phyloP scores from a whole-genome alignment of 1,284 basidiomycete genomes.

The Pascua sp. region DNA sequence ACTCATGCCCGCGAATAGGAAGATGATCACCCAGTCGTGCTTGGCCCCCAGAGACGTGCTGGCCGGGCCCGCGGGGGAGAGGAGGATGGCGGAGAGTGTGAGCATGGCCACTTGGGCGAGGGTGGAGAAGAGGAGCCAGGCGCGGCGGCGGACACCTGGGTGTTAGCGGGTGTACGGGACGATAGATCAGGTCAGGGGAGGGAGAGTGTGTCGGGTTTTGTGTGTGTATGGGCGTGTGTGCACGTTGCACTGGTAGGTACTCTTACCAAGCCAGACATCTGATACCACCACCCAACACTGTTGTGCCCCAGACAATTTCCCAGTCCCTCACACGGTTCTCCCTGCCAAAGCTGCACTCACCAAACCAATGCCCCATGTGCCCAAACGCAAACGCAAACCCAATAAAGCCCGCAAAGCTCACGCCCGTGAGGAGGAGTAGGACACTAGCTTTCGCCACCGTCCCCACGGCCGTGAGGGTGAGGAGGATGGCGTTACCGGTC shows the following conservation, averaged over 20 bases:
- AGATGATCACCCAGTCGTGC: constrained; percentile 41
- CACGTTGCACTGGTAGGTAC: no score
- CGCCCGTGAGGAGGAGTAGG: constrained; percentile 32
- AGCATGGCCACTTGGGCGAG: constrained; percentile 29
- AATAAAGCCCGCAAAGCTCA: constrained; percentile 41
- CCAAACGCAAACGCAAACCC: constrained; percentile 37
- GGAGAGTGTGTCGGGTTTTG: no score
- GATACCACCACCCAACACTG: constrained; percentile 1
- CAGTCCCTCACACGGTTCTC: background rate
- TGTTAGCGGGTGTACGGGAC: constrained; percentile 10
- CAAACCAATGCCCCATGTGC: constrained; percentile 39
- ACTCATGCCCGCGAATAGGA: constrained; percentile 42
- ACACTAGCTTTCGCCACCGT: constrained; percentile 15
- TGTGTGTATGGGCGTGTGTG: no score
- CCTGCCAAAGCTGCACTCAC: constrained; percentile 15
- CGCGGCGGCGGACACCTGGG: constrained; percentile 30
- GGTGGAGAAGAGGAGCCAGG: constrained; percentile 36
- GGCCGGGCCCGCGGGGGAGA: constrained; percentile 30
- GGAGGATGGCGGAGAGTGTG: constrained; percentile 30
- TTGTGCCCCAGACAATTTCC: constrained; percentile 1
- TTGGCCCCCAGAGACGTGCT: constrained; percentile 19
- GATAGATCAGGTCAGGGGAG: background rate
- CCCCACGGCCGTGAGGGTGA: constrained; percentile 41
- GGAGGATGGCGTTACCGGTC: constrained; percentile 48
- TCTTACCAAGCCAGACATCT: background rate